Evolutionary conservation across 768 basidiomycete species (phyloP), one percentile per base, ranked within the genome.

Genomic region (Rhodotorula paludigena): DNA sequence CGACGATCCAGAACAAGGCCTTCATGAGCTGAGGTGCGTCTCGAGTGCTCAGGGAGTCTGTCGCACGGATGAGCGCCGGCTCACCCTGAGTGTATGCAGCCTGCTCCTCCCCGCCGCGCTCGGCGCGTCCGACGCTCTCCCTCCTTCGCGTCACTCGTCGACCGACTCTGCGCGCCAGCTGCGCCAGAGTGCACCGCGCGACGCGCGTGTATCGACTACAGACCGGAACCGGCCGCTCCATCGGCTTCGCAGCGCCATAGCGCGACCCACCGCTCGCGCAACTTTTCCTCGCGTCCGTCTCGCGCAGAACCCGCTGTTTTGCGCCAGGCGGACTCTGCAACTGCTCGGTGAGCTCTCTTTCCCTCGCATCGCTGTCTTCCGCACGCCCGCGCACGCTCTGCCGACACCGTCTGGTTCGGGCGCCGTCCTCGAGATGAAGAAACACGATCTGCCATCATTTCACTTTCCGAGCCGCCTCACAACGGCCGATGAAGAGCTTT

Each of bases 401-500:
- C 23, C n/a, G n/a, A n/a, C n/a, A n/a, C n/a, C n/a, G n/a, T n/a
- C n/a, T n/a, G n/a, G n/a, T n/a, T n/a, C n/a, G n/a, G n/a, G n/a
- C n/a, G n/a, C n/a, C n/a, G n/a, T n/a, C n/a, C n/a, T n/a, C n/a
- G n/a, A n/a, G 14, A 53, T 36, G 52, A 36, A 14, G 54, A 56
- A 8, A 41, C n/a, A 10, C 20, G 7, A 30, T 56, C 38, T 39
- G 54, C 54, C 54, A 41, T 39, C 4, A 38, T 36, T 36, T 28
- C 36, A 21, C 11, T 28, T n/a, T 10, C 53, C 54, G 28, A 41
- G 16, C 14, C 38, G 28, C 49, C 42, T 44, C 44, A 45, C 44
- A 45, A 36, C 45, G 30, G 25, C 15, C 18, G 7, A 51, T 64
- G 63, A n/a, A 42, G 63, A 64, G 32, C 28, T 35, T 35, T 36